Evolutionary conservation across 1,139 yeast species (phyloP), one percentile per base, ranked within the genome.

Genomic region (Yamadazyma spencermartinsiae): DNA sequence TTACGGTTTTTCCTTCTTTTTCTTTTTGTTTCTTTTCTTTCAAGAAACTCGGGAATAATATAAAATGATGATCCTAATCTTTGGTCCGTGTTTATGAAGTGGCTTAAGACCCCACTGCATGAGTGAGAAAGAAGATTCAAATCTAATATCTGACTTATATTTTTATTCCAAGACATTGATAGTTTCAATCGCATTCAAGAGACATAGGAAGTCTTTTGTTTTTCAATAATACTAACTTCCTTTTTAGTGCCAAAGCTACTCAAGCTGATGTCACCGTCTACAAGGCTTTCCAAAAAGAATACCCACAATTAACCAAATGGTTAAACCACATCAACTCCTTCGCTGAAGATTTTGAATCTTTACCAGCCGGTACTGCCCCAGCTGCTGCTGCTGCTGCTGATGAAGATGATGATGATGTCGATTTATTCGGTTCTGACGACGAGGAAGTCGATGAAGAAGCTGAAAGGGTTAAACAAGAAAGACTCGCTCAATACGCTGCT

Each of bases 61-160:
- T 27, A 36, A 48, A 45, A 76, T 80, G 89, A 84, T 83, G 90
- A 84, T 72, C 74, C 59, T 65, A 63, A 70, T 71, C 76, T 79
- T 82, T 85, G 94, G 95, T 86, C 94, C 95, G 90, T 86, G 95
- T 86, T 86, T 84, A 82, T 79, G 94, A 86, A 85, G 88, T 80
- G 90, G 86, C 71, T 68, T 82, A 80, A 83, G 83, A 89, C 82
- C 90, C 94, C 92, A 81, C 87, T 83, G 83, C 65, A 79, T 85
- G 94, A 85, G 89, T 84, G 82, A 79, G 78, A 77, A 74, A 62
- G 79, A 61, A 70, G 76, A 70, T 69, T 68, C 65, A 67, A 71
- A 70, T 69, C 65, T 61, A 55, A 51, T 46, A 55, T 55, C 74
- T 68, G 72, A 67, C 48, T 45, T 21, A 6, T 31, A 14, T 26